A percentile compares a stretch with the other conserved stretches of the same genome.
These are phyloP conservation scores for Tephrocybe sp. DNA, from an alignment of 768 basidiomycete species.

Conservation along the genomic window DNA sequence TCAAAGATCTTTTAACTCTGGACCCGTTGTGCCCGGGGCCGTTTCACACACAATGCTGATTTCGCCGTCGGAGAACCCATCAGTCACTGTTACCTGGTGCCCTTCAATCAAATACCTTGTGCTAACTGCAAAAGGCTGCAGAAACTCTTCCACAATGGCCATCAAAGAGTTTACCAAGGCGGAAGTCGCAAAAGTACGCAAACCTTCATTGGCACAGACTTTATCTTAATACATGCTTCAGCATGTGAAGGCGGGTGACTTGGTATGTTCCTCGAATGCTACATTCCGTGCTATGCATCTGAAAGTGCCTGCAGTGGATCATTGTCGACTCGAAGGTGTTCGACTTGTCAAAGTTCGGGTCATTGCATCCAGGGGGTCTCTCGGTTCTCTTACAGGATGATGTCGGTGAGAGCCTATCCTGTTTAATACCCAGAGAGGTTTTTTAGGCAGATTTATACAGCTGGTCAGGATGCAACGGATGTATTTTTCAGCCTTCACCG, in stretches of 20 bases:
- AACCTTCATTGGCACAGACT: not conserved
- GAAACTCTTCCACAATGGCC: constrained; percentile 8
- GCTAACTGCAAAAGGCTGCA: not conserved
- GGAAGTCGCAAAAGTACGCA: constrained; percentile 18
- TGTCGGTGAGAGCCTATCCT: constrained; percentile 44
- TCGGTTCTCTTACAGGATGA: constrained; percentile 65
- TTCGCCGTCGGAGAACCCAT: not conserved
- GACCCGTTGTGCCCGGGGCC: not conserved
- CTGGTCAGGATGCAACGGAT: constrained; percentile 73
- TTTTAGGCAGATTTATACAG: constrained; percentile 27
- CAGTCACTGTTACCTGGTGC: constrained; percentile 14
- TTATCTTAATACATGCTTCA: not conserved
- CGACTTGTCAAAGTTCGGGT: constrained; percentile 68
- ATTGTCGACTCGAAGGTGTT: constrained; percentile 45
- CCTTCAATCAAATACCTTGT: constrained; percentile 8
- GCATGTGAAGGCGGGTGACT: constrained; percentile 16
- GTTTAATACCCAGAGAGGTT: not conserved
- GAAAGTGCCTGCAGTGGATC: constrained; percentile 12
- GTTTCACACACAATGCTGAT: not conserved
- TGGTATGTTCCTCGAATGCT: constrained; percentile 6
- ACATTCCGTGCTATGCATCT: not conserved
- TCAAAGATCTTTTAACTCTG: too few relatives aligned
- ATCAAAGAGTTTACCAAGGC: constrained; percentile 16
- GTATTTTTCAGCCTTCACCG: constrained; percentile 75
- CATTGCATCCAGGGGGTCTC: constrained; percentile 73